Percentiles rank a stretch among this genome's conserved stretches.
These are phyloP conservation scores for Trichoderma gamsii DNA, from an alignment of 495 filamentous ascomycete genomes.

Conservation along the genomic window DNA sequence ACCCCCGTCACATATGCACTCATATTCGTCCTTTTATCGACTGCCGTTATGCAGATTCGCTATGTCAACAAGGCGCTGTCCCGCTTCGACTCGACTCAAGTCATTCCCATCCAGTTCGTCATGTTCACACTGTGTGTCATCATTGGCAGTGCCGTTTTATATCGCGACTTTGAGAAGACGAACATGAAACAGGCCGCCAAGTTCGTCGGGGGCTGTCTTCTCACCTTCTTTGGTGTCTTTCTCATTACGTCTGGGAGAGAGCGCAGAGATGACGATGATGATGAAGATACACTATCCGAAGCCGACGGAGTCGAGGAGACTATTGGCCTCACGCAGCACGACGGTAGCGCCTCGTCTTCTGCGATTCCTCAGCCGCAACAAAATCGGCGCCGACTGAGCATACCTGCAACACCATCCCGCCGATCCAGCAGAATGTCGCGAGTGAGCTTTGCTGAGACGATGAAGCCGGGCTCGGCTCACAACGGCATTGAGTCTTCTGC, in stretches of 20 bases:
- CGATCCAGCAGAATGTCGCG: conserved; percentile 34
- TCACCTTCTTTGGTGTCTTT: conserved; percentile 93
- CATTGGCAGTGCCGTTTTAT: conserved; percentile 84
- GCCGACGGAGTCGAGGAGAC: conserved; percentile 49
- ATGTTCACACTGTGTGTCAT: conserved; percentile 94
- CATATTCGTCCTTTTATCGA: conserved; percentile 65
- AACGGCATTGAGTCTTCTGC: conserved; percentile 17
- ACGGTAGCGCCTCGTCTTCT: conserved; percentile 2
- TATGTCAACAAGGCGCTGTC: conserved; percentile 94
- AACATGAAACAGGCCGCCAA: conserved; percentile 62
- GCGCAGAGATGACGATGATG: conserved; percentile 31
- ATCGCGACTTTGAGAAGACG: conserved; percentile 86
- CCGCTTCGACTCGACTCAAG: conserved; percentile 92
- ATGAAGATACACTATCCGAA: conserved; percentile 48
- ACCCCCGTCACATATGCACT: conserved; percentile 89
- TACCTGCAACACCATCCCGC: conserved; percentile 27
- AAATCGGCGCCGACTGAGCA: conserved; percentile 17
- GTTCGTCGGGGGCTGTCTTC: conserved; percentile 79
- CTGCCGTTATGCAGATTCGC: conserved; percentile 89
- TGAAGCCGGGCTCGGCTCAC: conserved; percentile 18
- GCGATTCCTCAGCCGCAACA: conserved; percentile 10
- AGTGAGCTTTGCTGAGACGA: conserved; percentile 28
- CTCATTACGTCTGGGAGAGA: conserved; percentile 73
- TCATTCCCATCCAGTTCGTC: conserved; percentile 96
- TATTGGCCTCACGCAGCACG: conserved; percentile 31